These are phyloP conservation scores for Ilex aquifolium DNA, from an alignment of 257 asterid species.

Conservation along the genomic window DNA sequence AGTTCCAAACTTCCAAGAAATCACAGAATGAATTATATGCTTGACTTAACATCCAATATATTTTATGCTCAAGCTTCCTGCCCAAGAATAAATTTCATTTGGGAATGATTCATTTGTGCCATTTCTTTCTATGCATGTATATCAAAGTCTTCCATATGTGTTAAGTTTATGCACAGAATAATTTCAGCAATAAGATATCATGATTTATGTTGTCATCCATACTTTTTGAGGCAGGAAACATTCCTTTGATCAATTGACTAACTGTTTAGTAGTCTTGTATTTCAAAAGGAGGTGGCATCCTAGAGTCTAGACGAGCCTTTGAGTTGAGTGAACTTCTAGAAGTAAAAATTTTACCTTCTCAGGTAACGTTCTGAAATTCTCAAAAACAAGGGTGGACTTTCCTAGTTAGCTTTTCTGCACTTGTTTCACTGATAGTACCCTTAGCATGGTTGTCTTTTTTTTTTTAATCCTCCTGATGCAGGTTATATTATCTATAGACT, in stretches of 20 bases:
- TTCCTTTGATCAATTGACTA: background rate
- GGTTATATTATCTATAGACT: no score
- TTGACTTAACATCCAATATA: no score
- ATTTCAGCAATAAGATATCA: no score
- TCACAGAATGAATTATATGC: no score
- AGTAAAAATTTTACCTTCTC: slow-evolving; percentile 46
- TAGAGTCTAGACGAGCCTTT: slow-evolving; percentile 54
- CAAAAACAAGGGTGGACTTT: slow-evolving; percentile 1
- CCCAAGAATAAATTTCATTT: no score
- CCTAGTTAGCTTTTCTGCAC: background rate
- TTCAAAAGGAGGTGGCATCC: slow-evolving; percentile 55
- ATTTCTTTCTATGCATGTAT: no score
- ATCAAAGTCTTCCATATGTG: no score
- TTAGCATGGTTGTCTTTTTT: slow-evolving; percentile 5
- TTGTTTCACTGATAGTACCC: background rate
- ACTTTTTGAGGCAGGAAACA: background rate
- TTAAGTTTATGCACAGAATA: no score
- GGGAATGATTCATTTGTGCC: no score
- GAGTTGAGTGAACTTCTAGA: slow-evolving; percentile 52
- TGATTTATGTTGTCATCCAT: no score
- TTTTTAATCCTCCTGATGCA: slow-evolving; percentile 28
- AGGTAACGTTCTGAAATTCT: slow-evolving; percentile 27
- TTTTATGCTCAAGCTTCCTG: no score
- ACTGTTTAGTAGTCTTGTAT: background rate
- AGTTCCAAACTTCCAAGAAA: no score